Conservation (phyloP, 768 basidiomycete genomes). For the Suillus brevipes region DNA sequence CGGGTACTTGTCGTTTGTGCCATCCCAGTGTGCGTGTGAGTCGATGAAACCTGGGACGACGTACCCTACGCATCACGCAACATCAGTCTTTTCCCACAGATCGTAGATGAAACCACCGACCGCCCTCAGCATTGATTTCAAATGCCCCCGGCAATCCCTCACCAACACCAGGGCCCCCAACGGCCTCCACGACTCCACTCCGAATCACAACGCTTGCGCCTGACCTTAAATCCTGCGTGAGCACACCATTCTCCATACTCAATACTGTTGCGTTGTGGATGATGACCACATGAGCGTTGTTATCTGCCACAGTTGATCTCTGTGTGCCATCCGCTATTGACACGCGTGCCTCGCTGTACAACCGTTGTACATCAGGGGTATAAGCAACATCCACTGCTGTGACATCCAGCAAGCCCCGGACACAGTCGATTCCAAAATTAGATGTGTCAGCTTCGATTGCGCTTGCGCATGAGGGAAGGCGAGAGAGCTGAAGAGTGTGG, state of each 20-base stretch:
- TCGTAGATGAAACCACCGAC: conserved; percentile 35
- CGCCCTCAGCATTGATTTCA: conserved; percentile 60
- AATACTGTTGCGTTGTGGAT: conserved; percentile 69
- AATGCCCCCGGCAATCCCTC: conserved; percentile 40
- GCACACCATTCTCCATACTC: conserved; percentile 62
- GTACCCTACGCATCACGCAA: conserved; percentile 43
- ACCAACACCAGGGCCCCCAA: conserved; percentile 38
- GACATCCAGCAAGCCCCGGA: conserved; percentile 53
- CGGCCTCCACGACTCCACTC: conserved; percentile 58
- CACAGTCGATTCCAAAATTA: conserved; percentile 65
- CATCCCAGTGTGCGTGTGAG: conserved; percentile 74
- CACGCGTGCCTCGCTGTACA: conserved; percentile 51
- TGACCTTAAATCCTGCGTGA: conserved; percentile 48
- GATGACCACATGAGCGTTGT: conserved; percentile 45
- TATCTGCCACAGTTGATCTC: conserved; percentile 10
- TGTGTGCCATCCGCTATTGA: not conserved
- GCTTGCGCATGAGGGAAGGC: conserved; percentile 48
- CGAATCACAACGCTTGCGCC: conserved; percentile 54
- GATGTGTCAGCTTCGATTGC: conserved; percentile 48
- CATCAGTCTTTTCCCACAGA: not conserved
- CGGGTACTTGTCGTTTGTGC: conserved; percentile 52
- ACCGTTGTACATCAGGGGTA: conserved; percentile 57
- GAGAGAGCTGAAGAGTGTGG: conserved; percentile 59
- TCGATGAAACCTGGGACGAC: conserved; percentile 75
- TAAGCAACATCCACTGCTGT: conserved; percentile 61